A percentile compares a stretch with the other conserved stretches of the same genome.
phyloP scores from a whole-genome alignment of 352 stramenopile genomes.

The Phytophthora lateralis region DNA sequence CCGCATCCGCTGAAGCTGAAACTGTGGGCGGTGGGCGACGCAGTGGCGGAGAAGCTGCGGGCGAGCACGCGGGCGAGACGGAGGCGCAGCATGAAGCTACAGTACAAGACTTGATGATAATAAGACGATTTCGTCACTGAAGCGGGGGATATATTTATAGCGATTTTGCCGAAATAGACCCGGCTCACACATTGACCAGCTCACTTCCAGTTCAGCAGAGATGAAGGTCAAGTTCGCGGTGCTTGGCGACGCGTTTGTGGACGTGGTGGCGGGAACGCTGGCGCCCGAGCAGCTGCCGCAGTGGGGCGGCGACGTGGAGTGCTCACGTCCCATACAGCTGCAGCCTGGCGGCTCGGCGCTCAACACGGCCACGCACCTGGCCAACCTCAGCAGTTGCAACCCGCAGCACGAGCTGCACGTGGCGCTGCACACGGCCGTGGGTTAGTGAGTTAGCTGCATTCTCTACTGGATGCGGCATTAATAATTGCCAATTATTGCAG shows the following conservation, averaged over 20 bases:
- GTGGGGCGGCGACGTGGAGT: constrained; percentile 82
- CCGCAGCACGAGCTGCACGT: constrained; percentile 39
- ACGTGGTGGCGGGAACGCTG: constrained; percentile 79
- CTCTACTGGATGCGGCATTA: background rate
- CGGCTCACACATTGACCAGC: too few relatives aligned
- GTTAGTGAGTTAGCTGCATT: constrained; percentile 17
- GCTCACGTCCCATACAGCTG: constrained; percentile 66
- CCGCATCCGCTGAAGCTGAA: constrained; percentile 84
- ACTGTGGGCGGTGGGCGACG: constrained; percentile 34
- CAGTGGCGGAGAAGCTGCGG: constrained; percentile 10
- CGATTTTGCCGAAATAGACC: too few relatives aligned
- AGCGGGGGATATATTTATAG: background rate
- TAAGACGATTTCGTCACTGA: background rate
- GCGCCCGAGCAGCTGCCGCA: constrained; percentile 67
- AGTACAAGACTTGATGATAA: too few relatives aligned
- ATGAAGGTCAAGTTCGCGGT: constrained; percentile 61
- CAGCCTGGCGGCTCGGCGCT: constrained; percentile 82
- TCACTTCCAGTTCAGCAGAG: background rate
- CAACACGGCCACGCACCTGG: constrained; percentile 85
- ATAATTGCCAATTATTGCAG: constrained; percentile 20
- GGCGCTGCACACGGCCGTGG: constrained; percentile 65
- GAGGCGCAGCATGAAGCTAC: constrained; percentile 2
- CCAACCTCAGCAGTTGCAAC: constrained; percentile 48
- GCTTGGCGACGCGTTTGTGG: constrained; percentile 73
- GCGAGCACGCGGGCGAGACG: background rate